These are phyloP conservation scores for Salvia splendens DNA, from an alignment of 257 asterid genomes.

Conservation along the genomic window DNA sequence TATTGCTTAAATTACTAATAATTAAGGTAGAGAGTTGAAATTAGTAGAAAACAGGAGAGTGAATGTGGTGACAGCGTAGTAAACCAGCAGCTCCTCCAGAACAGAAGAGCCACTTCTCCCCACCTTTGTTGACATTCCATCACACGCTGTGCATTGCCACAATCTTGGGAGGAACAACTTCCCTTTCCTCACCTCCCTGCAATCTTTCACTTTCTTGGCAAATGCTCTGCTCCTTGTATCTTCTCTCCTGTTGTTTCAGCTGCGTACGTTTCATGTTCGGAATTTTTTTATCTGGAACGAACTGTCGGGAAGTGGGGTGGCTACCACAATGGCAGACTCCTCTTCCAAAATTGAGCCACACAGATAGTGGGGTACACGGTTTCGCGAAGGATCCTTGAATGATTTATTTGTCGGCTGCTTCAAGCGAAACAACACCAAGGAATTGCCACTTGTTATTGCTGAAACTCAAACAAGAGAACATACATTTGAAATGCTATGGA, in stretches of 20 bases:
- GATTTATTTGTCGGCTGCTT: constrained; percentile 64
- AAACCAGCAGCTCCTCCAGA: constrained; percentile 92
- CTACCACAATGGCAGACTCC: constrained; percentile 48
- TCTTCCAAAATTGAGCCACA: constrained; percentile 79
- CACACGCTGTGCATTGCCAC: constrained; percentile 78
- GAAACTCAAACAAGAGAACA: no score
- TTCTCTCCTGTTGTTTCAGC: constrained; percentile 43
- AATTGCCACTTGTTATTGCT: no score
- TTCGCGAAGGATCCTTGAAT: constrained; percentile 59
- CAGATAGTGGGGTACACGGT: constrained; percentile 64
- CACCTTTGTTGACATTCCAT: constrained; percentile 82
- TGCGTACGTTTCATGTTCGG: constrained; percentile 49
- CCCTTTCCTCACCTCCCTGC: constrained; percentile 22
- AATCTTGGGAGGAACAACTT: constrained; percentile 57
- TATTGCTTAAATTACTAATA: no score
- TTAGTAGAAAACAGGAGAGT: constrained; percentile 27
- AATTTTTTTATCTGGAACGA: constrained; percentile 32
- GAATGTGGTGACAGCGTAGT: constrained; percentile 68
- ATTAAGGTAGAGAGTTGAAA: no score
- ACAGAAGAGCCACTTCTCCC: constrained; percentile 85
- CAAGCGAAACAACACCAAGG: not conserved
- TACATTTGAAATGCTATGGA: no score
- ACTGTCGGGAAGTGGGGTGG: constrained; percentile 47
- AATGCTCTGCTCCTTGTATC: constrained; percentile 12
- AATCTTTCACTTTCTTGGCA: no score